Evolutionary conservation across 257 asterid genomes (phyloP).

Genomic region (Hygrophila difformis): DNA sequence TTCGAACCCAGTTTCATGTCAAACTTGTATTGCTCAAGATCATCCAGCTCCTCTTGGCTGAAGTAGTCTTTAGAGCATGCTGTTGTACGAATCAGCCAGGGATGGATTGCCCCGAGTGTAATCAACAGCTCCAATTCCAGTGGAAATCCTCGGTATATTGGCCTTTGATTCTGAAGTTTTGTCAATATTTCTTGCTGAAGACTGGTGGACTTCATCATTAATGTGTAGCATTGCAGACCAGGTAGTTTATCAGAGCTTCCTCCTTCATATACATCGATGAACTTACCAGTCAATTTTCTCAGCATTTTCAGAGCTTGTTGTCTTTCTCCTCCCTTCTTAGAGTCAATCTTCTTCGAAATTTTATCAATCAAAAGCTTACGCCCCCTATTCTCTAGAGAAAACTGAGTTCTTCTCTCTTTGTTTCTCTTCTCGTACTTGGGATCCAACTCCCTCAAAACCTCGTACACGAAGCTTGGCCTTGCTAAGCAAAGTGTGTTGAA

Average conservation of each 20-base stretch:
- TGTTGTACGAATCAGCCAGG: constrained; percentile 86
- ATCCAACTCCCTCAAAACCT: constrained; percentile 78
- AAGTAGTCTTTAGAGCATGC: constrained; percentile 65
- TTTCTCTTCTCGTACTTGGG: constrained; percentile 74
- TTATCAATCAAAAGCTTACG: constrained; percentile 74
- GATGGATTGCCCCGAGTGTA: constrained; percentile 95
- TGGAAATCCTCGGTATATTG: constrained; percentile 78
- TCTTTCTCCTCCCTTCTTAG: constrained; percentile 59
- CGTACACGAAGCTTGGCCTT: constrained; percentile 71
- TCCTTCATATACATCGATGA: constrained; percentile 90
- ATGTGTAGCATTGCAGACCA: constrained; percentile 83
- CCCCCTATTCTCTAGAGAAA: constrained; percentile 74
- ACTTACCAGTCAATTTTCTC: constrained; percentile 63
- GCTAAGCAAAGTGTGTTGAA: constrained; percentile 90
- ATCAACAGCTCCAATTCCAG: constrained; percentile 78
- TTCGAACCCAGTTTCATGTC: constrained; percentile 78
- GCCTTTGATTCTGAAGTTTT: constrained; percentile 84
- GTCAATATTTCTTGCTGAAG: constrained; percentile 60
- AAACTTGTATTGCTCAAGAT: constrained; percentile 65
- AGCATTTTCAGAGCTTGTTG: constrained; percentile 60
- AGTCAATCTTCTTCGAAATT: constrained; percentile 69
- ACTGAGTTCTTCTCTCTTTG: constrained; percentile 43
- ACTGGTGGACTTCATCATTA: constrained; percentile 87
- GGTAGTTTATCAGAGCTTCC: constrained; percentile 76
- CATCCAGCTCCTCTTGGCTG: constrained; percentile 44